Conservation (phyloP, 192 early-diverging fungal genomes). For the Neocallimastix lanati region DNA sequence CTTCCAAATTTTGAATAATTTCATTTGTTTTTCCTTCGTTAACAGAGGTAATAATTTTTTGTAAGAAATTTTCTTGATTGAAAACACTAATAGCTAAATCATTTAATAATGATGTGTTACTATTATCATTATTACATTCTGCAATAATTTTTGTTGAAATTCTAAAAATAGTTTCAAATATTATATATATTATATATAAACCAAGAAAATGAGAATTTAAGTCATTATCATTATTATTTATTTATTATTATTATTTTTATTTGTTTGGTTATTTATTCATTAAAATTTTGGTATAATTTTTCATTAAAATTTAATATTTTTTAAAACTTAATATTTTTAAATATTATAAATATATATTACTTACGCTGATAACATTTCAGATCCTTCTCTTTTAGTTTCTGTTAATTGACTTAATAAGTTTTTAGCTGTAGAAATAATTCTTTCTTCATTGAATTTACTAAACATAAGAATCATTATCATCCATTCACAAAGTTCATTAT, state of each 20-base stretch:
- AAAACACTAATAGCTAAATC: constrained; percentile 44
- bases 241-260: too few species aligned
- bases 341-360: constrained; percentile 2
- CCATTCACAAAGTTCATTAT: constrained; percentile 14
- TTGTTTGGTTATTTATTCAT: too few species aligned
- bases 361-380: constrained; percentile 23
- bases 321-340: too few species aligned
- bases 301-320: too few species aligned
- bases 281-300: too few species aligned
- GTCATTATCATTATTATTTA: too few species aligned
- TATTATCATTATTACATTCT: background rate
- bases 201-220: too few species aligned
- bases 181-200: too few species aligned
- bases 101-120: constrained; percentile 18
- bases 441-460: constrained; percentile 44
- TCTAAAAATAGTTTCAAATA: too few species aligned
- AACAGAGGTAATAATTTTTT: constrained; percentile 17
- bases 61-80: constrained; percentile 45
- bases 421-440: constrained; percentile 45
- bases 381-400: constrained; percentile 48
- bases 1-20: constrained; percentile 2
- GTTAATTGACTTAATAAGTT: constrained; percentile 45
- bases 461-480: constrained; percentile 31
- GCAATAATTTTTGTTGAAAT: background rate
- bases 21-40: constrained; percentile 10